Percentiles rank a stretch among this genome's conserved stretches.
Conservation (phyloP, 2,329 filamentous ascomycete genomes). For the Coniochaeta prunicola region DNA sequence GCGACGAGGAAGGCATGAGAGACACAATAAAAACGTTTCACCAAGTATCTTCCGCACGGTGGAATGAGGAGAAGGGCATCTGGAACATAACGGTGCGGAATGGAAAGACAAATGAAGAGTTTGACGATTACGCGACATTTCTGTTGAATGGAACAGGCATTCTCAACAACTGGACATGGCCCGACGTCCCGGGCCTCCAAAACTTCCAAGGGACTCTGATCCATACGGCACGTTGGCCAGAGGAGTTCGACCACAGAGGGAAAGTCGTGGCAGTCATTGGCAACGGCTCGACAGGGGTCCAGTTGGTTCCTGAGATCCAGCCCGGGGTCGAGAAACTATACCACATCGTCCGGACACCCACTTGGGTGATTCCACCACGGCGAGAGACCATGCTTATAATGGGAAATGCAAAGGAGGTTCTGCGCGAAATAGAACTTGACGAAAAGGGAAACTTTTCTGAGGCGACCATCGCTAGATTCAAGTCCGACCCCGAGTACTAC, state of each 20-base stretch:
- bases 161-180: conserved; percentile 50
- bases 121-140: conserved; percentile 39
- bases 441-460: conserved; percentile 32
- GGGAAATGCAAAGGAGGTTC: conserved; percentile 27
- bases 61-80: conserved; percentile 33
- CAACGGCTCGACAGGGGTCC: conserved; percentile 47
- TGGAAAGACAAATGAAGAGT: conserved; percentile 27
- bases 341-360: conserved; percentile 32
- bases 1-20: conserved; percentile 38
- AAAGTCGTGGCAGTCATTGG: conserved; percentile 51
- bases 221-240: conserved; percentile 48
- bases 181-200: conserved; percentile 37
- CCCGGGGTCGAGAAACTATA: conserved; percentile 28
- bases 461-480: conserved; percentile 39
- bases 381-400: conserved; percentile 28
- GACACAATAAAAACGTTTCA: conserved; percentile 35
- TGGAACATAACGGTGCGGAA: conserved; percentile 35
- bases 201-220: conserved; percentile 40
- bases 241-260: conserved; percentile 37
- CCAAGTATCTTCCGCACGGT: conserved; percentile 32
- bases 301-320: conserved; percentile 44
- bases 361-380: conserved; percentile 31
- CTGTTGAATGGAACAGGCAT: conserved; percentile 43
- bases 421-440: conserved; percentile 33
- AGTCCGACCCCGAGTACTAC: conserved; percentile 36